Conservation (phyloP, 169 alveolate genomes). For the Miamiensis avidus region DNA sequence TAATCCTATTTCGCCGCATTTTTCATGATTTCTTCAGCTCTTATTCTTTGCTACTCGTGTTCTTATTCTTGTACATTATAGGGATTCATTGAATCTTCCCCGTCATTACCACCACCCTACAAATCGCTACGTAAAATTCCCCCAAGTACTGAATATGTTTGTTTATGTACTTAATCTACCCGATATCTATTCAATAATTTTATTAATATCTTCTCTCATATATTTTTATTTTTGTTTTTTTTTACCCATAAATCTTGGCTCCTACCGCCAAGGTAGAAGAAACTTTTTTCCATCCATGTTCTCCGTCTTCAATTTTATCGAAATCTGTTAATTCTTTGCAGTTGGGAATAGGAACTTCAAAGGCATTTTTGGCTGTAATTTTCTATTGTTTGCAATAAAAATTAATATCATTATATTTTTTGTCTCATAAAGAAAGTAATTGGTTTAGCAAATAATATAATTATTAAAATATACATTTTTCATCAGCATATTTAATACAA, state of each 20-base stretch:
- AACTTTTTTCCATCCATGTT: constrained; percentile 65
- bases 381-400: constrained; percentile 28
- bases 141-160: constrained; percentile 61
- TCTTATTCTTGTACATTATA: constrained; percentile 54
- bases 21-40: constrained; percentile 39
- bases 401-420: background rate
- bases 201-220: background rate
- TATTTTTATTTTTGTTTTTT: no score
- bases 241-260: constrained; percentile 57
- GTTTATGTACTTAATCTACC: constrained; percentile 62
- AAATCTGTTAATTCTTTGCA: constrained; percentile 46
- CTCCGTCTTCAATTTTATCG: constrained; percentile 49
- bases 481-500: background rate
- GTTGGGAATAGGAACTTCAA: constrained; percentile 55
- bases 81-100: constrained; percentile 34
- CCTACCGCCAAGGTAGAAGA: constrained; percentile 60
- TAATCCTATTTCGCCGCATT: constrained; percentile 43
- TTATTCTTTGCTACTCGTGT: constrained; percentile 33
- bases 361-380: constrained; percentile 67
- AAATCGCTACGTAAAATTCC: constrained; percentile 59
- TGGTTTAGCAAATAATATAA: background rate
- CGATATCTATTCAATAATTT: constrained; percentile 26
- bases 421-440: background rate
- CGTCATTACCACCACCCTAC: constrained; percentile 39
- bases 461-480: constrained; percentile 10